phyloP scores from a whole-genome alignment of 805 yeast genomes.

The Nakazawaea ishiwadae region DNA sequence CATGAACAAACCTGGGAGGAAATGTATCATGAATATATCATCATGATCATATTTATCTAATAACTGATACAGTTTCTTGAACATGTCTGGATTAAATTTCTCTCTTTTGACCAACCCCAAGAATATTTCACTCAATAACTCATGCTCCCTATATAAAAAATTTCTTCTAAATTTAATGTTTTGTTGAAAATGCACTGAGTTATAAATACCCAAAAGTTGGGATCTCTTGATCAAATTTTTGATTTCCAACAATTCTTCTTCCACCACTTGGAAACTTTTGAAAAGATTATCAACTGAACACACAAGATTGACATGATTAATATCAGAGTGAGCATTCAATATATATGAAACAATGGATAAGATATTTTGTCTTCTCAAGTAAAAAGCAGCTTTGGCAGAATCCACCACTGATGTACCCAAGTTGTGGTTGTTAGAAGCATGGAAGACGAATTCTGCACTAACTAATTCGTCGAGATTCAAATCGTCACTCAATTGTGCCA shows the following conservation, averaged over 20 bases:
- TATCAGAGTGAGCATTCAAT: slow-evolving; percentile 20
- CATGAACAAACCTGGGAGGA: slow-evolving; percentile 53
- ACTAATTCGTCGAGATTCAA: slow-evolving; percentile 73
- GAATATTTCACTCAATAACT: slow-evolving; percentile 61
- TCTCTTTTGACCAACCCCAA: slow-evolving; percentile 43
- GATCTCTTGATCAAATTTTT: slow-evolving; percentile 48
- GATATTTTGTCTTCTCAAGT: slow-evolving; percentile 66
- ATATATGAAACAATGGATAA: slow-evolving; percentile 54
- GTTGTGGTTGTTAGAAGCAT: slow-evolving; percentile 34
- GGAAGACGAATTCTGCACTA: slow-evolving; percentile 63
- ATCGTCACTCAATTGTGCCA: slow-evolving; percentile 56
- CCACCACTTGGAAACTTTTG: slow-evolving; percentile 53
- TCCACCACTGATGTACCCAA: slow-evolving; percentile 50
- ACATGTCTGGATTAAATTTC: slow-evolving; percentile 27
- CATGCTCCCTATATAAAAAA: slow-evolving; percentile 64
- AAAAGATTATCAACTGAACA: slow-evolving; percentile 37
- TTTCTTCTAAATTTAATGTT: slow-evolving; percentile 55
- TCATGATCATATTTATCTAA: slow-evolving; percentile 47
- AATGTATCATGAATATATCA: slow-evolving; percentile 62
- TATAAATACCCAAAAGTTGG: slow-evolving; percentile 47
- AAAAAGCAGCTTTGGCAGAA: slow-evolving; percentile 64
- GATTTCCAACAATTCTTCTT: slow-evolving; percentile 48
- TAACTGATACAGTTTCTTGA: slow-evolving; percentile 37
- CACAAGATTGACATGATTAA: slow-evolving; percentile 10
- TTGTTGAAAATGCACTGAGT: slow-evolving; percentile 39